These are phyloP conservation scores for Elsinoe perseae DNA, from an alignment of 2,329 filamentous ascomycete genomes.

Conservation along the genomic window DNA sequence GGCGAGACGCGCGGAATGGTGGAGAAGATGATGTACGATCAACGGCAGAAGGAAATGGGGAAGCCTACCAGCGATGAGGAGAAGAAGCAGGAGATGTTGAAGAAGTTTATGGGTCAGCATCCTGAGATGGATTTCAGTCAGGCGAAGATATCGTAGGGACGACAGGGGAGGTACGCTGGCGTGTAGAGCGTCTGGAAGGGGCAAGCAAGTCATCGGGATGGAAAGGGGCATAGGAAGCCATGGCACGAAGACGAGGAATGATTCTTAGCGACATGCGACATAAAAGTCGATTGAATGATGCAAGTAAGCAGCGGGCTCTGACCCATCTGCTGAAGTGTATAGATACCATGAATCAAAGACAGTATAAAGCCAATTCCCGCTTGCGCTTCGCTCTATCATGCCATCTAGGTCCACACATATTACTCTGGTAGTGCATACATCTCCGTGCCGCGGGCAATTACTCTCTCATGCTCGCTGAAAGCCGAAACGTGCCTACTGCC, in stretches of 20 bases:
- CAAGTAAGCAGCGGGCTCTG: background rate
- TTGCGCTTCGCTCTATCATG: conserved; percentile 8
- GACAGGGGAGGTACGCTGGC: background rate
- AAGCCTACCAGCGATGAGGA: conserved; percentile 87
- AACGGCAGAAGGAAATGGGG: conserved; percentile 90
- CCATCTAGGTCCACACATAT: conserved; percentile 1
- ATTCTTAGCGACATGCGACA: too few species aligned
- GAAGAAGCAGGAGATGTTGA: conserved; percentile 83
- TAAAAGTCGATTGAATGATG: background rate
- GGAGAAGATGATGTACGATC: conserved; percentile 99
- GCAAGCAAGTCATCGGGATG: background rate
- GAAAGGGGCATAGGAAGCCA: background rate
- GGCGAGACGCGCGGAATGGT: conserved; percentile 95
- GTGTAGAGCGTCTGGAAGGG: background rate
- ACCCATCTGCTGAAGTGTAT: background rate
- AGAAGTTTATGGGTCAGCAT: conserved; percentile 77
- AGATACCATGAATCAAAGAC: background rate
- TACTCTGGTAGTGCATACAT: background rate
- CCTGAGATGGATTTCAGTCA: conserved; percentile 64
- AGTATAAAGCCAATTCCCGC: background rate
- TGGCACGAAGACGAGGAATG: too few species aligned
- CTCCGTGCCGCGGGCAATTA: background rate
- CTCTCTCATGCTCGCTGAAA: background rate
- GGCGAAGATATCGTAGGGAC: conserved; percentile 45
- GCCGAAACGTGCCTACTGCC: conserved; percentile 28